These are phyloP conservation scores for Elongisporangium senticosum DNA, from an alignment of 352 stramenopile genomes.

Conservation along the genomic window DNA sequence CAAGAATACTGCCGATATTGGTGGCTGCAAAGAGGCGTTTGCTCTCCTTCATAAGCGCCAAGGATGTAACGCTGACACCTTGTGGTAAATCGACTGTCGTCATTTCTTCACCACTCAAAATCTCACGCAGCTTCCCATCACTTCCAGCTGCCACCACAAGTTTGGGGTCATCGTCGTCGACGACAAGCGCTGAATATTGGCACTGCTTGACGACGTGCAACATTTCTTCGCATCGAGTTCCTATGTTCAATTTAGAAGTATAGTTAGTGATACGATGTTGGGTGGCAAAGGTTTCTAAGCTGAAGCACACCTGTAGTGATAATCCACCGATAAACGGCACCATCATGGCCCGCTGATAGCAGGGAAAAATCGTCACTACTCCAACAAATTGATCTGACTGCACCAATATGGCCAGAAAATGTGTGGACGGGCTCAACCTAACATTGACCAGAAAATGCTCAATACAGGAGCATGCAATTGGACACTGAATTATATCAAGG, in stretches of 20 bases:
- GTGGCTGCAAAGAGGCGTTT: conserved; percentile 67
- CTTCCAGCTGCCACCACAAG: conserved; percentile 50
- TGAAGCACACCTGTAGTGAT: conserved; percentile 18
- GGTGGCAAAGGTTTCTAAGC: neutral
- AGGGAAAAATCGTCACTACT: conserved; percentile 68
- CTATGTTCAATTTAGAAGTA: conserved; percentile 7
- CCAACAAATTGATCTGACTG: conserved; percentile 61
- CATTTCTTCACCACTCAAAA: conserved; percentile 54
- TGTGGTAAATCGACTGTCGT: conserved; percentile 37
- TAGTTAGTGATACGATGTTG: neutral
- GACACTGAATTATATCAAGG: neutral
- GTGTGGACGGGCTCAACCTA: conserved; percentile 59
- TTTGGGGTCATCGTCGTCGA: conserved; percentile 44
- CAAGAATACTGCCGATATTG: conserved; percentile 47
- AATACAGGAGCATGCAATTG: neutral
- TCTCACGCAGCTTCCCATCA: conserved; percentile 63
- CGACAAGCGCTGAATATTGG: conserved; percentile 53
- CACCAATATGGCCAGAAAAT: conserved; percentile 77
- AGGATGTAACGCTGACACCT: conserved; percentile 35
- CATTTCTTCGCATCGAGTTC: conserved; percentile 63
- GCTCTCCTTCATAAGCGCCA: conserved; percentile 56
- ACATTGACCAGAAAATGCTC: neutral
- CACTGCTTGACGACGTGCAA: conserved; percentile 75
- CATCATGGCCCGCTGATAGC: conserved; percentile 74
- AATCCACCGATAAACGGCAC: conserved; percentile 79